phyloP scores from a whole-genome alignment of 805 yeast genomes.

The Nakazawaea sp. region DNA sequence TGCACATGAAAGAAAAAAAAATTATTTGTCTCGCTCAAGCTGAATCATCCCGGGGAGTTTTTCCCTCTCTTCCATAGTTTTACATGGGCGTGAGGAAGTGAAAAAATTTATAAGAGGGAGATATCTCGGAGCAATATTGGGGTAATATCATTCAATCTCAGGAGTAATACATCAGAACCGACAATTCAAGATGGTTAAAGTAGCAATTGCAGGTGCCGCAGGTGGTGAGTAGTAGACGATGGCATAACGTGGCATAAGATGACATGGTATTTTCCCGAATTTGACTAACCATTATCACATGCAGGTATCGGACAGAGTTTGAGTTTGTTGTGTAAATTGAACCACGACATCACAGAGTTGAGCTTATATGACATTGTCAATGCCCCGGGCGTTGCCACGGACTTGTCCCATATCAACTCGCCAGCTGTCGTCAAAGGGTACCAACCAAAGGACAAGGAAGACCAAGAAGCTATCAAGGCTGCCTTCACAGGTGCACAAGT shows the following conservation, averaged over 20 bases:
- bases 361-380: slow-evolving; percentile 48
- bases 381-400: slow-evolving; percentile 51
- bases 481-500: slow-evolving; percentile 35
- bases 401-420: slow-evolving; percentile 39
- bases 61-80: too few species aligned
- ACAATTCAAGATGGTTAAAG: slow-evolving; percentile 11
- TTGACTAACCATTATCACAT: background rate
- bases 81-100: too few species aligned
- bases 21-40: too few species aligned
- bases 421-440: slow-evolving; percentile 20
- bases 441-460: slow-evolving; percentile 19
- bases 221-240: slow-evolving; percentile 9
- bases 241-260: too few species aligned
- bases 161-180: too few species aligned
- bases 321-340: slow-evolving; percentile 42
- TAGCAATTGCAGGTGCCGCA: slow-evolving; percentile 12
- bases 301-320: slow-evolving; percentile 55
- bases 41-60: too few species aligned
- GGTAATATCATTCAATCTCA: too few species aligned
- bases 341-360: slow-evolving; percentile 35
- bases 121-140: too few species aligned
- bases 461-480: slow-evolving; percentile 32
- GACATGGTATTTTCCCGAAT: too few species aligned
- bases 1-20: too few species aligned
- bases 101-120: too few species aligned